Evolutionary conservation across 768 basidiomycete genomes (phyloP).

Genomic region (Boletus rufocinnamomeus): DNA sequence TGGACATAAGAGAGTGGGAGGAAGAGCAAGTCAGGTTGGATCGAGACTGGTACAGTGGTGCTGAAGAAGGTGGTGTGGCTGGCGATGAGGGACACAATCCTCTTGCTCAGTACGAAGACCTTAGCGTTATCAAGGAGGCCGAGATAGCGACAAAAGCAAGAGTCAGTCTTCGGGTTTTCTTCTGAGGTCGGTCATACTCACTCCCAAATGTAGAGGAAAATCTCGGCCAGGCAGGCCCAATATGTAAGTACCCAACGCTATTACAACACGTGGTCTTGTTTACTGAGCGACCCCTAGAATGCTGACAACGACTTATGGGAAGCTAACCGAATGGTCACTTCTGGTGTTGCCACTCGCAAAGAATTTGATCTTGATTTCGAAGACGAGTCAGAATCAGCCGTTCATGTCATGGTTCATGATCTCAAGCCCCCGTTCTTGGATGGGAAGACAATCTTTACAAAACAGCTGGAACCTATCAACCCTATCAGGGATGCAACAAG

Average conservation of each 20-base stretch:
- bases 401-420: slow-evolving; percentile 97
- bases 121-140: slow-evolving; percentile 64
- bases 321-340: slow-evolving; percentile 95
- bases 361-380: slow-evolving; percentile 92
- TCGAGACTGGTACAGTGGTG: slow-evolving; percentile 94
- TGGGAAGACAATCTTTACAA: slow-evolving; percentile 93
- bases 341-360: slow-evolving; percentile 88
- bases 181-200: slow-evolving; percentile 20
- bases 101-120: slow-evolving; percentile 89
- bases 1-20: slow-evolving; percentile 93
- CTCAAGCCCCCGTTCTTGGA: slow-evolving; percentile 98
- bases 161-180: slow-evolving; percentile 41
- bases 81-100: slow-evolving; percentile 94
- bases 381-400: slow-evolving; percentile 93
- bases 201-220: slow-evolving; percentile 58
- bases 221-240: slow-evolving; percentile 95
- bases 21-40: slow-evolving; percentile 92
- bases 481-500: slow-evolving; percentile 92
- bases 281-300: slow-evolving; percentile 55
- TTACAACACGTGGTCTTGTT: slow-evolving; percentile 5
- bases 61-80: slow-evolving; percentile 82
- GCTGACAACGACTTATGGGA: slow-evolving; percentile 99
- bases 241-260: slow-evolving; percentile 58
- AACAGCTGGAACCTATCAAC: slow-evolving; percentile 95
- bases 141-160: slow-evolving; percentile 78